Base-by-base conservation (phyloP, 2,329 filamentous ascomycete genomes). In the Fusarium longipes region DNA sequence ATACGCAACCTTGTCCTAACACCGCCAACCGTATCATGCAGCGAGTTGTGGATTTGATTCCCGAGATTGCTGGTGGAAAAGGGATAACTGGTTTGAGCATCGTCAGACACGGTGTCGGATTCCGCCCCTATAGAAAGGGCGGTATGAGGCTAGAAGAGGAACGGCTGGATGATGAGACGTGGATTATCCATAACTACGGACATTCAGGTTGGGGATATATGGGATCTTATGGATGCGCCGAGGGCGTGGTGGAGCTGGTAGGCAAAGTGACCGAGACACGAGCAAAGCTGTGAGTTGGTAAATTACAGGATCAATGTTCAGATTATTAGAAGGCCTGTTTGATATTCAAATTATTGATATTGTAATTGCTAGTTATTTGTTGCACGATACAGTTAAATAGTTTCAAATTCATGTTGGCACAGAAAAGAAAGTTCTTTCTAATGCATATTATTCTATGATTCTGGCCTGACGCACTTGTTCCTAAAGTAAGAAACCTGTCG, bases 21-120 rank as follows among this genome's bases (percentile, higher is more conserved):
- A 83, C 93, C 7, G 92, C 93, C 0, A 79, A 86, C 44, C 85
- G 93, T 11, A 96, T 97, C 76, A 96, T 97, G 92, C 88, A 89
- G 78, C 86, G 93, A 12, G 84, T 85, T 17, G 82, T 92, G 7
- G 85, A 87, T 18, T 77, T 88, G 18, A 87, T 87, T 72, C 92
- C 92, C 0, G 81, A 84, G 43, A 81, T 95, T 62, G 86, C 87
- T 3, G 81, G 74, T 8, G 87, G 91, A 3, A 84, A 89, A 77
- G 91, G 92, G 1, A 86, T 94, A 29, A 86, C 92, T 74, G 89
- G 85, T 15, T 76, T 97, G 61, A 89, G 90, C 75, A 82, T 97
- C 20, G 83, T 97, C 42, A 84, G 93, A 14, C 93, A 97, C 75
- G 91, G 88, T 4, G 93, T 97, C 14, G 94, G 94, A 0, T 75